Conservation (phyloP, 768 basidiomycete genomes). For the Crepidotus variabilis region DNA sequence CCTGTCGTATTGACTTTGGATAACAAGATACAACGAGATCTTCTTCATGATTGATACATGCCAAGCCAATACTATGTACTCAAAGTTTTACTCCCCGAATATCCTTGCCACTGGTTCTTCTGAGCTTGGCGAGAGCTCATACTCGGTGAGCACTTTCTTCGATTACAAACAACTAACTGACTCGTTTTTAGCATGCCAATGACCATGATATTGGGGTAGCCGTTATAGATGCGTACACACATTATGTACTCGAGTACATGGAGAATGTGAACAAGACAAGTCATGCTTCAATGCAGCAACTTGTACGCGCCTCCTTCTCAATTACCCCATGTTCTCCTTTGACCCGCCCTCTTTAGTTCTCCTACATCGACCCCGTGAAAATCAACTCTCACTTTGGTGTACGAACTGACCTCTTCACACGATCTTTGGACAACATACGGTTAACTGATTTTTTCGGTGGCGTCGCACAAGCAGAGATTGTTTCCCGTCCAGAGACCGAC, state of each 20-base stretch:
- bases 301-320: constrained; percentile 48
- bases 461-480: constrained; percentile 77
- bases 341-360: constrained; percentile 52
- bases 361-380: constrained; percentile 65
- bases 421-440: constrained; percentile 55
- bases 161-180: background rate
- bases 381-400: constrained; percentile 90
- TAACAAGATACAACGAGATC: constrained; percentile 82
- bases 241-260: constrained; percentile 87
- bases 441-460: constrained; percentile 90
- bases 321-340: background rate
- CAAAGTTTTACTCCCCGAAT: constrained; percentile 91
- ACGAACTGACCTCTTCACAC: constrained; percentile 74
- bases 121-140: constrained; percentile 82
- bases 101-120: constrained; percentile 94
- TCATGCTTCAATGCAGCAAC: constrained; percentile 71
- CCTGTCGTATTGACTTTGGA: background rate
- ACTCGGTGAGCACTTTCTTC: constrained; percentile 59
- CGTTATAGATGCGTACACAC: constrained; percentile 94
- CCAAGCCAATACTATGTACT: constrained; percentile 95
- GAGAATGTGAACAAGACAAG: constrained; percentile 92
- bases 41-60: constrained; percentile 99
- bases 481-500: constrained; percentile 5
- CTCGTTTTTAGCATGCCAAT: constrained; percentile 68
- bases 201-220: constrained; percentile 94